Evolutionary conservation across 176 grass and related monocot species (phyloP).

Genomic region (Avena insularis): DNA sequence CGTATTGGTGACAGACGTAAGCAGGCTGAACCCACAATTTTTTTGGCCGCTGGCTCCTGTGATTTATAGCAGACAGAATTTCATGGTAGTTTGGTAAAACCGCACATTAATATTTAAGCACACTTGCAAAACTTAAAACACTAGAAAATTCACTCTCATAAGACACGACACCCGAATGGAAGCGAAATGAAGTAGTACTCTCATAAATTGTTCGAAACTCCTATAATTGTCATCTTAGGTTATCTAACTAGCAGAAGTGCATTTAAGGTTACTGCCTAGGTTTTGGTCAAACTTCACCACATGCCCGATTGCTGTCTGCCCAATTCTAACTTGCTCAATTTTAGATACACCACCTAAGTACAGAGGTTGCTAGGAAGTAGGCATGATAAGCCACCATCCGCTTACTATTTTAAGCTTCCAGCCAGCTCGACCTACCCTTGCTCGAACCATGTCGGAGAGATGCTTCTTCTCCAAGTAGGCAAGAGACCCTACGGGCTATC

Average conservation of each 20-base stretch:
- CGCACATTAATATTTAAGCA: background rate
- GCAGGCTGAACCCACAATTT: background rate
- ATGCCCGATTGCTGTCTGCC: background rate
- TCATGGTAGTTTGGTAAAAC: background rate
- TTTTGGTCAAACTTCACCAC: background rate
- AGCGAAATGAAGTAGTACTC: background rate
- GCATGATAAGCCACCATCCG: background rate
- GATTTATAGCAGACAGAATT: background rate
- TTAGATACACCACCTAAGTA: background rate
- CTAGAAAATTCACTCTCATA: background rate
- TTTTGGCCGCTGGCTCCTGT: background rate
- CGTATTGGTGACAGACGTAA: background rate
- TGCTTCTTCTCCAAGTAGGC: constrained; percentile 26
- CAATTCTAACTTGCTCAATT: background rate
- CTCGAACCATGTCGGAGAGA: background rate
- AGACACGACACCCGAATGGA: background rate
- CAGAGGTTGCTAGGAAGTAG: background rate
- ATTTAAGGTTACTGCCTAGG: background rate
- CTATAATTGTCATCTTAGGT: background rate
- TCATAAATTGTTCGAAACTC: background rate
- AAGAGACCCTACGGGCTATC: background rate
- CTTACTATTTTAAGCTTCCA: constrained; percentile 5
- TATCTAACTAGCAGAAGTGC: background rate
- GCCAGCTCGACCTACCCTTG: background rate
- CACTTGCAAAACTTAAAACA: background rate